Conservation (phyloP, 805 yeast species). For the Aciculoconidium aculeatum region DNA sequence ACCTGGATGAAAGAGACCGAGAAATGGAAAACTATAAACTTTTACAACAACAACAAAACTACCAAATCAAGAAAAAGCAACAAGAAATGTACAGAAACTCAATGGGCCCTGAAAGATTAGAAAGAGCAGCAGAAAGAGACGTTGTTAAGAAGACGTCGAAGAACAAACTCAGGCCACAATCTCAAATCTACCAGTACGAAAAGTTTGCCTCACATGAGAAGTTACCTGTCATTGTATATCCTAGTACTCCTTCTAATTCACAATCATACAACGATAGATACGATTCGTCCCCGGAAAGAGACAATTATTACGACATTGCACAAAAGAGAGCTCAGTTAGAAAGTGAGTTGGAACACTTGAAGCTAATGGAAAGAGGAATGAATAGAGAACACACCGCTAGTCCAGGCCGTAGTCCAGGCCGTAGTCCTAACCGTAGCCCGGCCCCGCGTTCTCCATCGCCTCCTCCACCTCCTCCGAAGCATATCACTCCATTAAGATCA, state of each 20-base stretch:
- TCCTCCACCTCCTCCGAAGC: conserved; percentile 35
- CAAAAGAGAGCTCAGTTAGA: conserved; percentile 35
- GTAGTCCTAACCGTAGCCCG: too few relatives aligned
- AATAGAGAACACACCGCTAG: conserved; percentile 9
- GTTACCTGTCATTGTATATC: conserved; percentile 3
- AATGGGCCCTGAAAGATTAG: conserved; percentile 2
- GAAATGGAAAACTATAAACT: conserved; percentile 26
- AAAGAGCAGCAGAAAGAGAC: too few relatives aligned
- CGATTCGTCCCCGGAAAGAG: too few relatives aligned
- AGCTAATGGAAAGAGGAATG: conserved; percentile 27
- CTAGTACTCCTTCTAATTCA: too few relatives aligned
- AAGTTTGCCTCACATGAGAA: too few relatives aligned
- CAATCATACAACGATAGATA: conserved; percentile 17
- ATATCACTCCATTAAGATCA: conserved; percentile 11
- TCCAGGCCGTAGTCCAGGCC: conserved; percentile 1
- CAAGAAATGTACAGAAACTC: conserved; percentile 9
- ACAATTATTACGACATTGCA: conserved; percentile 25
- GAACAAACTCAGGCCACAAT: conserved; percentile 14
- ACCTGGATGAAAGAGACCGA: conserved; percentile 21
- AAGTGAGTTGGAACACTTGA: conserved; percentile 30
- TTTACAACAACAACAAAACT: conserved; percentile 27
- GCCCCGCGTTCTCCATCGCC: conserved; percentile 11
- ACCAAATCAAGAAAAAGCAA: conserved; percentile 18
- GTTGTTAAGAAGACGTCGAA: conserved; percentile 2
- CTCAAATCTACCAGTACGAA: conserved; percentile 8